Base-by-base conservation (phyloP, 2,329 filamentous ascomycete species). In the Neurospora sp. region DNA sequence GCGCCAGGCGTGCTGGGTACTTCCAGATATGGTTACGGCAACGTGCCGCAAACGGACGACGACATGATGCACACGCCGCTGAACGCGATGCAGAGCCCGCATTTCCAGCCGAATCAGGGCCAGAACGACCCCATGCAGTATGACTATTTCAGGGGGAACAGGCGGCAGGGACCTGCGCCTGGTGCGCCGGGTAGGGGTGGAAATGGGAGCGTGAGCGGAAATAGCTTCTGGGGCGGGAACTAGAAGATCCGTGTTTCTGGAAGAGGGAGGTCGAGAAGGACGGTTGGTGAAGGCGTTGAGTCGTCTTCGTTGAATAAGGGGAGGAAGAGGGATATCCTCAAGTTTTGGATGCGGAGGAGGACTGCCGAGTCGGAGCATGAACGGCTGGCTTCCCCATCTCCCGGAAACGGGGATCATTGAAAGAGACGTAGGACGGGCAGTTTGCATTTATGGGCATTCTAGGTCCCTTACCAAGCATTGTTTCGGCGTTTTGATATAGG, bases 21-120 rank as follows among this genome's bases (percentile, higher is more conserved):
- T 68, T 87, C 87, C 2, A 85, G 86, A 1, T 80, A 82, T 68
- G 87, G 88, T 0, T 90, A 90, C 76, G 88, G 86, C 15, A 84
- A 84, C 36, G 77, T 90, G 69, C 84, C 87, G 0, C 87, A 89
- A 75, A 78, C 80, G 52, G 86, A 88, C 69, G 78, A 81, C 9
- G 77, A 77, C 10, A 15, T 70, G 23, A 78, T 81, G 66, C 76
- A 80, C 28, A 76, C 69, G n/a, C 39, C 77, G 4, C 70, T 68
- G 6, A 36, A 42, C 13, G 42, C 68, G 17, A 66, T 38, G 38
- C 58, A 75, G 9, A 76, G 75, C 17, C 28, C 52, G 15, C 15
- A 3, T 17, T 62, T 33, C 28, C 52, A 33, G 52, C 52, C 52
- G 7, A 62, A 62, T 33, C 52, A 62, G 52, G 52, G 52, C 28